Evolutionary conservation across 768 basidiomycete genomes (phyloP), one percentile per base, ranked within the genome.

Genomic region (Cantharellus cinnabarinus): DNA sequence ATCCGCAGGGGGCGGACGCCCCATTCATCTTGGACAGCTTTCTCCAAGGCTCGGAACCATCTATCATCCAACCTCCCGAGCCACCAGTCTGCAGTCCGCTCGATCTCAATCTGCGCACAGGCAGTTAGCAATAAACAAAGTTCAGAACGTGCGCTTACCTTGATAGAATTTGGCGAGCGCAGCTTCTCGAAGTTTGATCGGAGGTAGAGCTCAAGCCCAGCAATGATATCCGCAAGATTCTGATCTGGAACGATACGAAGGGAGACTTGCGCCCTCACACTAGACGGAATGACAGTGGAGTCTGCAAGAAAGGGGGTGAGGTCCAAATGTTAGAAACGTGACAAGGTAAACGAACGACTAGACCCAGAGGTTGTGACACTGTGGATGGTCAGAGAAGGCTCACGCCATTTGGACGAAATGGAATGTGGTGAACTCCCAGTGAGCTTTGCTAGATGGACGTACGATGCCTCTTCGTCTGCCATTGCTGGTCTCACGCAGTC

Each of bases 221-320:
- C 71, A 2, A 81, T 78, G 61, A 94, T 81, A 3, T 72, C 75
- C 4, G 83, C 78, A 3, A 93, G 71, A 59, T 82, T 78, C 69
- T 98, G 94, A 66, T 98, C 89, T 1, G 94, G 94, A 0, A 99
- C 94, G 63, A 97, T 85, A 7, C 94, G 86, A 60, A 98, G 69
- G 3, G 89, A 94, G 3, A 97, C 76, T 62, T 87, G 82, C 1
- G 91, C 80, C n/a, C 77, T 79, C 37, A 94, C 89, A 4, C 74
- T 76, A 1, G 81, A 79, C 0, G 94, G 91, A 51, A 98, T 98
- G 60, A 97, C 81, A 1, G 94, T 94, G 2, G 84, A 73, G 67
- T 88, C 87, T 57, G 14, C 52, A 37, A 57, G 37, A 14, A 40
- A 40, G 15, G 37, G 34, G 34, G 7, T 14, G 34, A 54, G 7